Evolutionary conservation across 495 filamentous ascomycete genomes (phyloP).

Genomic region (Hypoxylon rickii): DNA sequence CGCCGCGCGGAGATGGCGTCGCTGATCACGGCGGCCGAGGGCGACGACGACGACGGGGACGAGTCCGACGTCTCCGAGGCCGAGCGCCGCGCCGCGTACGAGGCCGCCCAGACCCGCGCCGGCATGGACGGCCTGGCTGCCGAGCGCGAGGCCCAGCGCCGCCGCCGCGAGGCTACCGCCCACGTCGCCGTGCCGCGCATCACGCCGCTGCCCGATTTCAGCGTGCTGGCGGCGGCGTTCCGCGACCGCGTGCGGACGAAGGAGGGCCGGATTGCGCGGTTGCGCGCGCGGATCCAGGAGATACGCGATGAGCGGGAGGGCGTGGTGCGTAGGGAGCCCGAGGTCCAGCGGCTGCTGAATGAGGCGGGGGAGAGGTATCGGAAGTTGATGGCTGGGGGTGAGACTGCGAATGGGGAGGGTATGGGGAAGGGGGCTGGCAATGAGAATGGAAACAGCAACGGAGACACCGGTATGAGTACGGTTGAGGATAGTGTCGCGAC

Average conservation of each 20-base stretch:
- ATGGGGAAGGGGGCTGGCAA: constrained; percentile 4
- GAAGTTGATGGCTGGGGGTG: constrained; percentile 39
- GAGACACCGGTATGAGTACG: constrained; percentile 52
- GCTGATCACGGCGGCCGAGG: constrained; percentile 81
- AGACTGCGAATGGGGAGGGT: constrained; percentile 3
- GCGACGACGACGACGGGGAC: constrained; percentile 50
- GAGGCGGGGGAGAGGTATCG: constrained; percentile 80
- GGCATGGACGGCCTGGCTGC: constrained; percentile 69
- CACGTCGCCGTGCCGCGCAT: no score
- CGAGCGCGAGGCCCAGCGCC: constrained; percentile 42
- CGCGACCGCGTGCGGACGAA: constrained; percentile 42
- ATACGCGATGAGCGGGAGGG: constrained; percentile 52
- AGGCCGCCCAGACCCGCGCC: constrained; percentile 81
- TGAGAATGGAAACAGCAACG: constrained; percentile 4
- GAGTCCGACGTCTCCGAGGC: constrained; percentile 75
- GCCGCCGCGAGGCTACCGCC: constrained; percentile 37
- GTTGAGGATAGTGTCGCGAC: constrained; percentile 30
- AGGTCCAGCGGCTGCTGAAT: constrained; percentile 80
- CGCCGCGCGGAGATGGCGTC: constrained; percentile 80
- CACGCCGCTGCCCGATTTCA: constrained; percentile 51
- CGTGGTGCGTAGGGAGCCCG: constrained; percentile 73
- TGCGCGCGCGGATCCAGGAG: constrained; percentile 38
- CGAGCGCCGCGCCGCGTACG: constrained; percentile 82
- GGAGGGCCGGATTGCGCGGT: constrained; percentile 37
- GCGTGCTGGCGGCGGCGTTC: constrained; percentile 54